Evolutionary conservation across 2,329 filamentous ascomycete genomes (phyloP).

Genomic region (Stenocarpella maydis): DNA sequence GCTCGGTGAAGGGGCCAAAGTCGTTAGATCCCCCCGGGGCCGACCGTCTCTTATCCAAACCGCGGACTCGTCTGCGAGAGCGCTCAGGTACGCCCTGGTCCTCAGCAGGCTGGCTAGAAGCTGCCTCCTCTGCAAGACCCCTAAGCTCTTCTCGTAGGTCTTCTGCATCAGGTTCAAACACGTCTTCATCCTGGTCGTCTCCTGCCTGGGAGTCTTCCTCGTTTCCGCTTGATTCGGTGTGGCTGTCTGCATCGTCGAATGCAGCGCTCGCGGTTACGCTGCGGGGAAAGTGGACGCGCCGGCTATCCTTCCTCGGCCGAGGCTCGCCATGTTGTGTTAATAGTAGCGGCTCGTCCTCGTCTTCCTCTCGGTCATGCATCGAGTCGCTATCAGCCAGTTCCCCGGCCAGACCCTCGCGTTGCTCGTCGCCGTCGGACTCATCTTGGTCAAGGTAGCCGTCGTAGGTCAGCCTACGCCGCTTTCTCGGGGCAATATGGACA

Average conservation of each 20-base stretch:
- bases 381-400: constrained; percentile 43
- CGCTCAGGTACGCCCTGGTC: neutral
- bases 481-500: constrained; percentile 77
- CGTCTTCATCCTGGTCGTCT: constrained; percentile 35
- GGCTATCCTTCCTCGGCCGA: neutral
- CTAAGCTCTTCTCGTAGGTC: constrained; percentile 49
- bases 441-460: constrained; percentile 50
- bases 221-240: constrained; percentile 37
- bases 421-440: constrained; percentile 48
- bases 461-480: constrained; percentile 65
- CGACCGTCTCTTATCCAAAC: constrained; percentile 41
- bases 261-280: constrained; percentile 17
- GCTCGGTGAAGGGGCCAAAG: constrained; percentile 4
- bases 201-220: constrained; percentile 37
- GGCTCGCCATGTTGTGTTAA: constrained; percentile 32
- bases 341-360: constrained; percentile 36
- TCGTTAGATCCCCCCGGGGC: constrained; percentile 1
- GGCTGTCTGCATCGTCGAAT: constrained; percentile 40
- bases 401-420: constrained; percentile 46
- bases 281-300: constrained; percentile 32
- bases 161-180: constrained; percentile 33
- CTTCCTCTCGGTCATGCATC: constrained; percentile 37
- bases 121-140: constrained; percentile 39
- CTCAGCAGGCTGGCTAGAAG: constrained; percentile 34
- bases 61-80: constrained; percentile 38